A percentile compares a stretch with the other conserved stretches of the same genome.
These are phyloP conservation scores for Penicillium daleae DNA, from an alignment of 495 filamentous ascomycete genomes.

Conservation along the genomic window DNA sequence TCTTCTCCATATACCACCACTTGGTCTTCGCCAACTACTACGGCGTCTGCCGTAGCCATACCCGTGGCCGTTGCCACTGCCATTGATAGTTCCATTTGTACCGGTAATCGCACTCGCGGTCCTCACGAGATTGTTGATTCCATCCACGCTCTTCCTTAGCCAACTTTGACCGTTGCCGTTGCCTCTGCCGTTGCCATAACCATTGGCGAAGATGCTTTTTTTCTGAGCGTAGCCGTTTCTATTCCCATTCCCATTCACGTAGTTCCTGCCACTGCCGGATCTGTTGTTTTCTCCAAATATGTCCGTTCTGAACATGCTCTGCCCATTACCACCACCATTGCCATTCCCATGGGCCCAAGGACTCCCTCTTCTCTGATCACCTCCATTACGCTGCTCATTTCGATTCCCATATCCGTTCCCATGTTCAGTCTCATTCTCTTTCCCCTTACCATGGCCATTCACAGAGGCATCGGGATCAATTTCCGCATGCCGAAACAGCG, in stretches of 20 bases:
- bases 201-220: background rate
- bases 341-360: constrained; percentile 4
- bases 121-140: constrained; percentile 14
- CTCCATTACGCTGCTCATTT: background rate
- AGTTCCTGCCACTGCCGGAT: background rate
- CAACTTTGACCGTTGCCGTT: constrained; percentile 4
- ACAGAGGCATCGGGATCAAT: constrained; percentile 31
- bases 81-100: constrained; percentile 8
- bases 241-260: constrained; percentile 4
- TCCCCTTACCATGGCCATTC: background rate
- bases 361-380: background rate
- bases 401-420: constrained; percentile 13
- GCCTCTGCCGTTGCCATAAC: constrained; percentile 6
- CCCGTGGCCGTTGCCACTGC: constrained; percentile 3
- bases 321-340: constrained; percentile 1
- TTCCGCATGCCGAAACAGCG: constrained; percentile 57
- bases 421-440: constrained; percentile 5
- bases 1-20: background rate
- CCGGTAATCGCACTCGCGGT: background rate
- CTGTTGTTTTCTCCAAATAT: constrained; percentile 1
- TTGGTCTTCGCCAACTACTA: background rate
- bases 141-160: constrained; percentile 13
- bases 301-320: constrained; percentile 3
- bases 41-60: constrained; percentile 3
- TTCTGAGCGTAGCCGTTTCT: background rate